Conservation (phyloP, 2,329 filamentous ascomycete species). For the Microcera coccophila region DNA sequence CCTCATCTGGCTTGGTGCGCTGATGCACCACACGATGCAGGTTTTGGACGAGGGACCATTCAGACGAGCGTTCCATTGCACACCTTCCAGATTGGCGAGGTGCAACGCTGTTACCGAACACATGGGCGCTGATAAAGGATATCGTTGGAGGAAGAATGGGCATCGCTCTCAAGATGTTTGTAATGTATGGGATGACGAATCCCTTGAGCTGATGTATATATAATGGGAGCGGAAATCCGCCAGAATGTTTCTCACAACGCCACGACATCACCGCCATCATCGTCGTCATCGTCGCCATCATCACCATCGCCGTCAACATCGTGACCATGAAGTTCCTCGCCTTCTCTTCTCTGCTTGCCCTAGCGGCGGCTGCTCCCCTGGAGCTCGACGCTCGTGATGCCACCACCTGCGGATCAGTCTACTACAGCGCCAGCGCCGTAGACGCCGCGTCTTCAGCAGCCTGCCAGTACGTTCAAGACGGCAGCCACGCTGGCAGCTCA, state of each 20-base stretch:
- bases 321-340: neutral
- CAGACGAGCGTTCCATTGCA: neutral
- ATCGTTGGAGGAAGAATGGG: neutral
- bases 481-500: constrained; percentile 26
- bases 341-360: neutral
- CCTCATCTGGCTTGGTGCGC: neutral
- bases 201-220: neutral
- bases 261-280: too few relatives aligned
- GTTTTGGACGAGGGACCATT: neutral
- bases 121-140: neutral
- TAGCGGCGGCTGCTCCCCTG: neutral
- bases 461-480: constrained; percentile 22
- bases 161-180: too few relatives aligned
- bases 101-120: neutral
- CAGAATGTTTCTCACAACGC: too few relatives aligned
- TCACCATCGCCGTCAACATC: too few relatives aligned
- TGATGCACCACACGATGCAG: neutral
- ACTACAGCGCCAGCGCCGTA: constrained; percentile 28
- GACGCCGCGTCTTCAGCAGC: constrained; percentile 27
- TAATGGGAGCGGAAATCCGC: too few relatives aligned
- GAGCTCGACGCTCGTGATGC: constrained; percentile 1
- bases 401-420: constrained; percentile 30
- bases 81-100: neutral
- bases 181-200: neutral
- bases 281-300: too few relatives aligned